These are phyloP conservation scores for Mentha longifolia DNA, from an alignment of 257 asterid genomes.

Conservation along the genomic window DNA sequence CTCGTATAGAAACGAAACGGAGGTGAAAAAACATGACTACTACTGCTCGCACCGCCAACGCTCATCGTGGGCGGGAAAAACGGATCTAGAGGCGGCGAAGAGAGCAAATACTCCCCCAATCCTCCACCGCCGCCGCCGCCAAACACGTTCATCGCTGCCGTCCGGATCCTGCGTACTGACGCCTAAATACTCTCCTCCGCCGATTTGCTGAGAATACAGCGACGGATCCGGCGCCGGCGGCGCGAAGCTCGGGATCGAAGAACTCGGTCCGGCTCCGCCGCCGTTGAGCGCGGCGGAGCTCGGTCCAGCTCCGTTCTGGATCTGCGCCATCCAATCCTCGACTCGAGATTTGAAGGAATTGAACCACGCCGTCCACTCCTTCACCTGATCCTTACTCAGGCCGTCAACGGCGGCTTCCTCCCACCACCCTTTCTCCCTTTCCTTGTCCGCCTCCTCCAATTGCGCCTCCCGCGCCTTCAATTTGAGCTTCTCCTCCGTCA, in stretches of 20 bases:
- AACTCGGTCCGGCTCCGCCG: neutral
- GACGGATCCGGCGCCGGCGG: neutral
- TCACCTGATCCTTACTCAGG: conserved; percentile 18
- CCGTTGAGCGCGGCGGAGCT: neutral
- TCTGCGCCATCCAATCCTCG: neutral
- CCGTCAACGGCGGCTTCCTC: conserved; percentile 23
- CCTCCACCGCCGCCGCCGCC: neutral
- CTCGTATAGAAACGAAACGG: neutral
- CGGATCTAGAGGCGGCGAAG: neutral
- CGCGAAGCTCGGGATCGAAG: neutral
- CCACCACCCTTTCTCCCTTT: conserved; percentile 27
- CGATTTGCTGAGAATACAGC: neutral
- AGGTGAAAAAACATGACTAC: neutral
- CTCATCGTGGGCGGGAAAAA: neutral
- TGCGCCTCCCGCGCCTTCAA: neutral
- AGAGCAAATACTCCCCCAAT: neutral
- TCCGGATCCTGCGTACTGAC: neutral
- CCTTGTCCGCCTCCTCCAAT: conserved; percentile 11
- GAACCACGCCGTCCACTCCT: conserved; percentile 27
- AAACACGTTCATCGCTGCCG: neutral
- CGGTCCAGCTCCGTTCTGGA: conserved; percentile 17
- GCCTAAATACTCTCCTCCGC: neutral
- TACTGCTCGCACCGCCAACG: neutral
- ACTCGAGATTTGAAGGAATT: neutral
- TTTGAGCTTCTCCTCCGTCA: neutral